phyloP scores from a whole-genome alignment of 208 protist species.

The Acanthamoeba culbertsoni region DNA sequence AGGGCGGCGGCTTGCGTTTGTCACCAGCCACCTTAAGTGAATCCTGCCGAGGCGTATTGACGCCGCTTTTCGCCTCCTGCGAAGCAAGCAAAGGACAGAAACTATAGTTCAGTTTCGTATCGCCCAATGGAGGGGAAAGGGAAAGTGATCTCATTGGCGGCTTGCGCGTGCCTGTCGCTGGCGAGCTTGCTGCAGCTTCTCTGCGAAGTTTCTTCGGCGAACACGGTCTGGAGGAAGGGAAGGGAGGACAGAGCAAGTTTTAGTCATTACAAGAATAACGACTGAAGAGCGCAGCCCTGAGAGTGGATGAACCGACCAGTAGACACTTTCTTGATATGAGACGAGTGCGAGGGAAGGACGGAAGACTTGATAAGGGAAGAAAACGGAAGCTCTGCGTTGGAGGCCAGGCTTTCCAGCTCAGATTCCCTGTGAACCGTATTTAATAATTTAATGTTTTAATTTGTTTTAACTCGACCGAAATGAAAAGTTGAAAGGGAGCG shows the following conservation, averaged over 20 bases:
- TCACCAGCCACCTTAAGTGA: too few relatives aligned
- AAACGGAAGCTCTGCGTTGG: conserved; percentile 6
- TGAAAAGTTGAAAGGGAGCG: neutral
- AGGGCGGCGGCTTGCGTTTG: too few relatives aligned
- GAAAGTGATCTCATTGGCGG: neutral
- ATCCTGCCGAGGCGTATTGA: too few relatives aligned
- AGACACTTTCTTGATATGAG: neutral
- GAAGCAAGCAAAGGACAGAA: too few relatives aligned
- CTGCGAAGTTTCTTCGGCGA: neutral
- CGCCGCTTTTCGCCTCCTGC: neutral
- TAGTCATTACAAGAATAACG: neutral
- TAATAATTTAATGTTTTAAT: neutral
- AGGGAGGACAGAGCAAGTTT: neutral
- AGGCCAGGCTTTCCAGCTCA: neutral
- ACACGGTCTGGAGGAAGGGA: neutral
- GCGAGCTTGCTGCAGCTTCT: neutral
- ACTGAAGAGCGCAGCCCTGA: too few relatives aligned
- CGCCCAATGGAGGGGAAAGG: neutral
- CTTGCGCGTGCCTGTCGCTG: too few relatives aligned
- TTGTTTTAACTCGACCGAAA: too few relatives aligned
- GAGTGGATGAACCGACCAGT: neutral
- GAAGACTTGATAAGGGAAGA: conserved; percentile 25
- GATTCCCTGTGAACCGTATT: neutral
- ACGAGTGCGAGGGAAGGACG: conserved; percentile 4
- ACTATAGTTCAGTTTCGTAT: neutral